phyloP scores from a whole-genome alignment of 2,329 filamentous ascomycete species.

The Alternaria sp. region DNA sequence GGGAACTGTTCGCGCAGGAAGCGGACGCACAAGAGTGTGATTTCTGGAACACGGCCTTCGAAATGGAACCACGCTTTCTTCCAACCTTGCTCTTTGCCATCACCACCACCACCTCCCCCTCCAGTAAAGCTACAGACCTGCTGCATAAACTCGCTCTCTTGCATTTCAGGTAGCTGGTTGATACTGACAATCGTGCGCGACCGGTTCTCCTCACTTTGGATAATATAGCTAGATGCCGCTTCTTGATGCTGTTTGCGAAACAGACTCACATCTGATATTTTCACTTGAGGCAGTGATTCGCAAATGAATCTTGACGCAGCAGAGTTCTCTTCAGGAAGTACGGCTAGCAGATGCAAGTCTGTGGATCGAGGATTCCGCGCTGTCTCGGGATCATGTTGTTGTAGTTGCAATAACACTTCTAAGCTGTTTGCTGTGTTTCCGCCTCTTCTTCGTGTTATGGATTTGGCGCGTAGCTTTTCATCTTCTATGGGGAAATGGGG shows the following conservation, averaged over 20 bases:
- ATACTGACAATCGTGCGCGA: slow-evolving; percentile 77
- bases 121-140: background rate
- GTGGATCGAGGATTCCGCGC: background rate
- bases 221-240: slow-evolving; percentile 74
- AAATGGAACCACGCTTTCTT: slow-evolving; percentile 73
- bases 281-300: slow-evolving; percentile 62
- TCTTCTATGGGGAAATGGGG: slow-evolving; percentile 75
- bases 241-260: slow-evolving; percentile 64
- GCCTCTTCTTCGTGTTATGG: slow-evolving; percentile 68
- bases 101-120: background rate
- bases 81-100: background rate
- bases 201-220: slow-evolving; percentile 67
- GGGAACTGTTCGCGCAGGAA: slow-evolving; percentile 55
- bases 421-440: slow-evolving; percentile 78
- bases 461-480: slow-evolving; percentile 73
- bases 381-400: slow-evolving; percentile 9
- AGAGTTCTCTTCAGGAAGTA: slow-evolving; percentile 65
- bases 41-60: slow-evolving; percentile 74
- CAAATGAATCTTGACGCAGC: slow-evolving; percentile 62
- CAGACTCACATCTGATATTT: slow-evolving; percentile 64
- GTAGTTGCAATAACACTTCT: slow-evolving; percentile 71
- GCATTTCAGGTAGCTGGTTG: slow-evolving; percentile 75
- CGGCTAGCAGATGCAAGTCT: slow-evolving; percentile 51
- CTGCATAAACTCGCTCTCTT: slow-evolving; percentile 64
- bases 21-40: slow-evolving; percentile 68